Evolutionary conservation across 2,329 filamentous ascomycete genomes (phyloP), one percentile per base, ranked within the genome.

Genomic region (Fusarium falciforme): DNA sequence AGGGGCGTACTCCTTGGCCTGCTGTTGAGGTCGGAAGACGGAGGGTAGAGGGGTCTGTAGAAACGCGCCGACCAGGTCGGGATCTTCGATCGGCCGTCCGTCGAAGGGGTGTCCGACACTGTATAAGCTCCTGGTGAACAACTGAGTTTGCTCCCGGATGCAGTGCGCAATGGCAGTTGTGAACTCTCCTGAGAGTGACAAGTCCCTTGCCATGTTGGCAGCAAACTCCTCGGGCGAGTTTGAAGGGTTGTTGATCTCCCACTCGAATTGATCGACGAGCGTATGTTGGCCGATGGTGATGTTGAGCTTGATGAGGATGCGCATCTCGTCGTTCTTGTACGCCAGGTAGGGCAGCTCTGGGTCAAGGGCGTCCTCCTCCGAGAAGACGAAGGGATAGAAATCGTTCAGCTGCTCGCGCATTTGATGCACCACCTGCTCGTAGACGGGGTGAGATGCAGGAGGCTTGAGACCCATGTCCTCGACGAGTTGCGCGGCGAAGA

Each of bases 261-360:
- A 99, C 83, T 99, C 96, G 71, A 99, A 98, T 81, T 98, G 96
- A 79, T 99, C 96, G 38, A 98, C 93, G 29, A 99, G 87, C 0
- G 95, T 98, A 80, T 97, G 94, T 73, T 94, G 93, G 44, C 96
- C 96, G 79, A 99, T 98, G 8, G 96, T 98, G 79, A 99, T 98
- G 83, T 98, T 98, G 60, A 99, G 88, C 83, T 98, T 98, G 83
- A 99, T 91, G 49, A 97, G 86, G 76, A 99, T 93, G 60, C 96
- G 93, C 96, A 99, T 98, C 85, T 99, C 96, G 81, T 99, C 96
- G 80, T 99, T 98, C 84, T 98, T 98, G 86, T 98, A 98, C 8
- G 96, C 95, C 42, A 89, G 92, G 81, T 98, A 98, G 0, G 96
- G 95, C 14, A 97, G 87, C 79, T 96, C 93, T 2, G 95, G 93